Percentiles rank a stretch among this genome's conserved stretches.
These are phyloP conservation scores for Gelatoporia subvermispora DNA, from an alignment of 768 basidiomycete genomes.

Conservation along the genomic window DNA sequence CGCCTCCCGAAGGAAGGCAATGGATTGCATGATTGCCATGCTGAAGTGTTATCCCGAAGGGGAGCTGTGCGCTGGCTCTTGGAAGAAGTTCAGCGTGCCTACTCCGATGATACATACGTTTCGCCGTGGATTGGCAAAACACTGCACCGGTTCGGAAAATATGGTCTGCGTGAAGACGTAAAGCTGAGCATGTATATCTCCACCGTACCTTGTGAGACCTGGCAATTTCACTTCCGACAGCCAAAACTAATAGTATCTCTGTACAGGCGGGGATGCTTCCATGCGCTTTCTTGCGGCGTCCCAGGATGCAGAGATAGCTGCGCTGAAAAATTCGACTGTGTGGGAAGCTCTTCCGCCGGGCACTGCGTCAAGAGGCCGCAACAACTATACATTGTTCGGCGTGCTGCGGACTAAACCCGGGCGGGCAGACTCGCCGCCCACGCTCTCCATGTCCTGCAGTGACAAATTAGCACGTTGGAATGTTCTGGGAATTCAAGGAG, in stretches of 20 bases:
- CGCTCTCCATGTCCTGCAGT: conserved; percentile 86
- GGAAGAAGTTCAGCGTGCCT: conserved; percentile 52
- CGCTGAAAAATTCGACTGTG: conserved; percentile 52
- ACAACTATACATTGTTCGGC: conserved; percentile 70
- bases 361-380: conserved; percentile 64
- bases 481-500: conserved; percentile 82
- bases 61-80: conserved; percentile 76
- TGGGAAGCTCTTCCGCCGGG: conserved; percentile 27
- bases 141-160: conserved; percentile 37
- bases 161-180: conserved; percentile 41
- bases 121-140: conserved; percentile 48
- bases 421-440: conserved; percentile 80
- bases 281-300: conserved; percentile 67
- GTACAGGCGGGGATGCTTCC: conserved; percentile 83
- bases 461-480: conserved; percentile 93
- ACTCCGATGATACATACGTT: conserved; percentile 14
- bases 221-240: not conserved
- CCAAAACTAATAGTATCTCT: not conserved
- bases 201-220: conserved; percentile 59
- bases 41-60: conserved; percentile 85
- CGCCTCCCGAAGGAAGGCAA: conserved; percentile 68
- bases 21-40: conserved; percentile 83
- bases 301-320: conserved; percentile 74
- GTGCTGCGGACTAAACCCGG: conserved; percentile 92
- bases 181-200: conserved; percentile 73